Conservation (phyloP, 108 stramenopile species). For the Skeletonema costatum region DNA sequence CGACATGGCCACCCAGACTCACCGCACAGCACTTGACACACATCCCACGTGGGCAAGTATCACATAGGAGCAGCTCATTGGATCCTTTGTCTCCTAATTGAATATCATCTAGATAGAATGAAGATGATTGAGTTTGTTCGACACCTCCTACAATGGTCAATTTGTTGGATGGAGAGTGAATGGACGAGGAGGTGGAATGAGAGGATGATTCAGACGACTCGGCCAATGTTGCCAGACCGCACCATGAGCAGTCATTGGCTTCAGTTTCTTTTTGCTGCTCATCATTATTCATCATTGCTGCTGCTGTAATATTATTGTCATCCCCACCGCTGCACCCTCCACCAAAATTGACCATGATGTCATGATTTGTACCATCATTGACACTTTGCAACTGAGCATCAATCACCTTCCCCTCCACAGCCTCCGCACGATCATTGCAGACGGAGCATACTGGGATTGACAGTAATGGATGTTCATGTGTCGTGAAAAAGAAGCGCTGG, state of each 20-base stretch:
- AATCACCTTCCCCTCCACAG: slow-evolving; percentile 32
- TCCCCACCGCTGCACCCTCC: neutral
- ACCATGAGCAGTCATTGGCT: slow-evolving; percentile 39
- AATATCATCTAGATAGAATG: neutral
- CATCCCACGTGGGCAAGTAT: slow-evolving; percentile 52
- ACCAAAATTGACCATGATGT: neutral
- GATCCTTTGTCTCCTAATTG: neutral
- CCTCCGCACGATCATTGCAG: slow-evolving; percentile 50
- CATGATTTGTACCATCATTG: neutral
- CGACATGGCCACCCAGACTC: slow-evolving; percentile 16
- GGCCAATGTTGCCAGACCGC: no score
- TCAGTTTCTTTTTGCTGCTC: neutral
- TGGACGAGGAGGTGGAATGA: no score
- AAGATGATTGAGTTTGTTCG: no score
- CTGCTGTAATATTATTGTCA: no score
- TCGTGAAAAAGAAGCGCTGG: slow-evolving; percentile 13
- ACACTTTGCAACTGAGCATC: slow-evolving; percentile 4
- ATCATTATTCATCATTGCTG: no score
- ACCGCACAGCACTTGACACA: slow-evolving; percentile 43
- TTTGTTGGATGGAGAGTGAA: no score
- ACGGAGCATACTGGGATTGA: slow-evolving; percentile 49
- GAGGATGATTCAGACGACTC: neutral
- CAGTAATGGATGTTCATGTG: slow-evolving; percentile 61
- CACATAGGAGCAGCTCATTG: slow-evolving; percentile 46
- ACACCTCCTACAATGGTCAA: no score